Conservation (phyloP, 2,329 filamentous ascomycete genomes). For the Cladosporium sp. region DNA sequence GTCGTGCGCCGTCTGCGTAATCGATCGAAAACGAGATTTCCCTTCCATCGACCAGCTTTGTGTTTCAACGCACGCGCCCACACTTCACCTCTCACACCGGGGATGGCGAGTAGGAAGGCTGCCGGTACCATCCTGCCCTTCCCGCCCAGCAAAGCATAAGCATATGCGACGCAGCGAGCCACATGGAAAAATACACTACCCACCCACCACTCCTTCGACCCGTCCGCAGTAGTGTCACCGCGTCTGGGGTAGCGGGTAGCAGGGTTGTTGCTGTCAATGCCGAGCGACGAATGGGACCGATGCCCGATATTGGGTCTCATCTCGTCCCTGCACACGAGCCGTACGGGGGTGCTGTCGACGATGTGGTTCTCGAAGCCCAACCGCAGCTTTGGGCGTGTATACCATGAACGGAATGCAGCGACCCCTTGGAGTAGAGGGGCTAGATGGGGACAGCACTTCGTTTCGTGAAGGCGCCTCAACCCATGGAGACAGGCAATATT, state of each 20-base stretch:
- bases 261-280: not conserved
- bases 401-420: too few species aligned
- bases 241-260: constrained; percentile 8
- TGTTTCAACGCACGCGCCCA: constrained; percentile 12
- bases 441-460: too few species aligned
- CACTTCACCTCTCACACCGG: not conserved
- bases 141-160: constrained; percentile 1
- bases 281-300: constrained; percentile 5
- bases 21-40: constrained; percentile 6
- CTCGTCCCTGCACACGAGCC: not conserved
- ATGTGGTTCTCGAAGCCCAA: constrained; percentile 5
- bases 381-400: not conserved
- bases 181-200: constrained; percentile 1
- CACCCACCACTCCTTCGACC: not conserved
- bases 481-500: too few species aligned
- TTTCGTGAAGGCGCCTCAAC: too few species aligned
- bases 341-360: not conserved
- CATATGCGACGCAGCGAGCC: not conserved
- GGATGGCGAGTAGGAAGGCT: constrained; percentile 8
- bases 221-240: not conserved
- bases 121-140: constrained; percentile 2
- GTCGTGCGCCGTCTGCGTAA: constrained; percentile 11
- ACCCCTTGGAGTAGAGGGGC: too few species aligned
- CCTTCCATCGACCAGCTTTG: constrained; percentile 6
- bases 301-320: constrained; percentile 10